phyloP scores from a whole-genome alignment of 1,284 basidiomycete genomes.

The Cryptococcus sp. region DNA sequence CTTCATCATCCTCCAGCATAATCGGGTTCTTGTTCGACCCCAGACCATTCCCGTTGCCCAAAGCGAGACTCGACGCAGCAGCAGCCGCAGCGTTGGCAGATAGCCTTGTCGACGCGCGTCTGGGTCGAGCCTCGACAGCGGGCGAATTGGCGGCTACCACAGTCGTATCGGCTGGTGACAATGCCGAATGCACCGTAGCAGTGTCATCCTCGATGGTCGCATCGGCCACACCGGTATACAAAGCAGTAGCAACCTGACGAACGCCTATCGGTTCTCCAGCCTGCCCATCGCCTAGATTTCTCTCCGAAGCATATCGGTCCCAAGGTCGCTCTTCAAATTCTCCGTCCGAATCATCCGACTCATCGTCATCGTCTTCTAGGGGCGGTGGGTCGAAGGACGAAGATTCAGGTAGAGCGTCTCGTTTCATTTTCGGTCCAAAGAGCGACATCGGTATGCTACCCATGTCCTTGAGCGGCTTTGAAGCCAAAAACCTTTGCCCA shows the following conservation, averaged over 20 bases:
- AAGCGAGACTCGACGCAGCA: background rate
- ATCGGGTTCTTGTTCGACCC: conserved; percentile 36
- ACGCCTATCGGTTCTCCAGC: conserved; percentile 32
- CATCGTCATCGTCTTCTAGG: background rate
- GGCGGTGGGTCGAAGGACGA: background rate
- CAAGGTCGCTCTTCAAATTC: conserved; percentile 8
- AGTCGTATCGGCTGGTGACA: conserved; percentile 23
- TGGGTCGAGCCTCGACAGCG: conserved; percentile 36
- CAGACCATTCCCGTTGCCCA: no score
- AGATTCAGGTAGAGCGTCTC: conserved; percentile 26
- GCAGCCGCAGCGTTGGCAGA: background rate
- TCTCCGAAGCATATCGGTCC: conserved; percentile 31
- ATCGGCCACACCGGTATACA: conserved; percentile 17
- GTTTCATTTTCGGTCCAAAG: conserved; percentile 34
- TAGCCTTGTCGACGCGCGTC: conserved; percentile 11
- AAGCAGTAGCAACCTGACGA: conserved; percentile 21
- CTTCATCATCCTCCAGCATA: conserved; percentile 26
- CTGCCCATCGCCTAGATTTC: conserved; percentile 36
- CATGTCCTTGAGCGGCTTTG: conserved; percentile 27
- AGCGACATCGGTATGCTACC: conserved; percentile 34
- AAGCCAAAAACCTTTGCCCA: conserved; percentile 29
- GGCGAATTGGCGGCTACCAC: conserved; percentile 45
- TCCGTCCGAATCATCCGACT: background rate
- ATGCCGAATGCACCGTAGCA: background rate
- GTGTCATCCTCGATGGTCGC: background rate